These are phyloP conservation scores for Jaapia argillacea DNA, from an alignment of 768 basidiomycete species.

Conservation along the genomic window DNA sequence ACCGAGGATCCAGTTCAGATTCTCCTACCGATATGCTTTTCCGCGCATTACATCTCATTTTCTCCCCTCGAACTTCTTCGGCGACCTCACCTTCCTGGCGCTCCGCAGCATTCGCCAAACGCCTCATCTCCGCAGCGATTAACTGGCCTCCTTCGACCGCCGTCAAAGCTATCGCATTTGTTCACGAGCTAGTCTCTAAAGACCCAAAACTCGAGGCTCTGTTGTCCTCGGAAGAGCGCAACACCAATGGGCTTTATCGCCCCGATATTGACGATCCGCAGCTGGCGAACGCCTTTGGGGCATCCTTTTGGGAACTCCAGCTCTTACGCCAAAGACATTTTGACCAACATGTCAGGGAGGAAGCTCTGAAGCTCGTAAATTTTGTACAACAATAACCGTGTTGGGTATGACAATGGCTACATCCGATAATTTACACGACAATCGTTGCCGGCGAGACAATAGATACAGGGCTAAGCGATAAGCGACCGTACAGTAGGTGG, in stretches of 20 bases:
- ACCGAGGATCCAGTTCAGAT: constrained; percentile 15
- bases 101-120: constrained; percentile 87
- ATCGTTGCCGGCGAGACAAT: no score
- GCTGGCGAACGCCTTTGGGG: constrained; percentile 70
- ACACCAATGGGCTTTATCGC: constrained; percentile 75
- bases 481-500: no score
- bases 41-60: constrained; percentile 71
- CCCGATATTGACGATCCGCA: constrained; percentile 86
- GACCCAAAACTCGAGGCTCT: constrained; percentile 79
- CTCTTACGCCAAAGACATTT: constrained; percentile 49
- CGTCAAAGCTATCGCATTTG: constrained; percentile 64
- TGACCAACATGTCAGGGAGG: constrained; percentile 58
- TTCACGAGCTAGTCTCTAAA: constrained; percentile 58
- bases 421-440: no score
- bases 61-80: constrained; percentile 60
- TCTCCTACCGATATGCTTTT: constrained; percentile 70
- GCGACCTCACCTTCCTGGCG: constrained; percentile 55
- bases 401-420: background rate
- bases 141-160: constrained; percentile 68
- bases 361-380: constrained; percentile 48
- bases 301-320: constrained; percentile 80
- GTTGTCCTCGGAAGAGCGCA: constrained; percentile 79
- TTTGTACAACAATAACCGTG: constrained; percentile 26
- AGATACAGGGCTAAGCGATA: no score
- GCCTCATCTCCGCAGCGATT: constrained; percentile 72